Evolutionary conservation across 1,139 yeast genomes (phyloP).

Genomic region (Candida freyschussii): DNA sequence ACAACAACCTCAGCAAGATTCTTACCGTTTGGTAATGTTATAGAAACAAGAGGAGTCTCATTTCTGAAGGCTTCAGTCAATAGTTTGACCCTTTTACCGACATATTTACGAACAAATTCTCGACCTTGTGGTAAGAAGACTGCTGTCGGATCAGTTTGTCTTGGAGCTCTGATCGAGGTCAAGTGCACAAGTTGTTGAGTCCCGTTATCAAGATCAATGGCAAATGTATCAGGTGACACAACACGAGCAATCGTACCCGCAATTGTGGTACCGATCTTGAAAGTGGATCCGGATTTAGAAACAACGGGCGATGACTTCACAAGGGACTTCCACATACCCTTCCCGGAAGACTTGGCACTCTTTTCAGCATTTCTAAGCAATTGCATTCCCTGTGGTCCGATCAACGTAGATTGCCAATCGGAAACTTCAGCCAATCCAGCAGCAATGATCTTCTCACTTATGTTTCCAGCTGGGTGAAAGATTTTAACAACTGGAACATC

Average conservation of each 20-base stretch:
- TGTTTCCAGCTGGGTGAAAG: constrained; percentile 70
- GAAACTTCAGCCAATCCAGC: constrained; percentile 71
- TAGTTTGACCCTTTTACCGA: constrained; percentile 64
- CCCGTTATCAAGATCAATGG: constrained; percentile 42
- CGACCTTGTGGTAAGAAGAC: constrained; percentile 60
- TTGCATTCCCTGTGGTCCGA: constrained; percentile 65
- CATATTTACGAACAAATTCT: constrained; percentile 66
- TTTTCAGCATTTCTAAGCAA: constrained; percentile 61
- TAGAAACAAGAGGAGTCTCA: constrained; percentile 59
- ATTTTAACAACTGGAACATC: constrained; percentile 60
- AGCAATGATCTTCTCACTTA: constrained; percentile 61
- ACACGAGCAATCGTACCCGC: constrained; percentile 56
- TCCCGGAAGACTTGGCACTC: constrained; percentile 56
- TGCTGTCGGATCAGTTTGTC: constrained; percentile 55
- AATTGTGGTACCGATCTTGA: constrained; percentile 42
- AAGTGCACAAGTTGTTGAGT: constrained; percentile 61
- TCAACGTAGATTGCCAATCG: constrained; percentile 76
- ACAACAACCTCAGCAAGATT: constrained; percentile 65
- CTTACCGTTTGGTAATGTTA: constrained; percentile 40
- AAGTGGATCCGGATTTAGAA: constrained; percentile 24
- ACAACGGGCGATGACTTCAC: constrained; percentile 21
- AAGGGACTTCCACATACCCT: constrained; percentile 56
- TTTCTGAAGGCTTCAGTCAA: constrained; percentile 63
- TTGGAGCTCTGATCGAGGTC: constrained; percentile 71
- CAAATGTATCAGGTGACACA: constrained; percentile 65